Evolutionary conservation across 2,329 filamentous ascomycete species (phyloP).

Genomic region (Pseudogymnoascus sp.): DNA sequence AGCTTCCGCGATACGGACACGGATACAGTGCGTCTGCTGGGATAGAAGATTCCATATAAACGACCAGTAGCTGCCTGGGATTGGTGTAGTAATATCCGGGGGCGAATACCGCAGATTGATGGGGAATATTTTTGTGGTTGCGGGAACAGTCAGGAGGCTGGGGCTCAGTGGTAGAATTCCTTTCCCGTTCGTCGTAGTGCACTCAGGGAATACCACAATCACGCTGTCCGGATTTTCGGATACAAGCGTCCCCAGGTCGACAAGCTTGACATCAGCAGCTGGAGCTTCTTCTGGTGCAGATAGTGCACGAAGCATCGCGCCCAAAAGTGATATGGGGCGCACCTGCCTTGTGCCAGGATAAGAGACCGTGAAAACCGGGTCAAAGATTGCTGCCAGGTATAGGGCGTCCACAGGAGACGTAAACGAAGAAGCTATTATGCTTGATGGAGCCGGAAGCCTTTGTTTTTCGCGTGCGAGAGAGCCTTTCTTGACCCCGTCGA

Average conservation of each 20-base stretch:
- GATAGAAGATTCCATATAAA: slow-evolving; percentile 86
- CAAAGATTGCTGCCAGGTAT: slow-evolving; percentile 92
- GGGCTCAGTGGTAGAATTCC: slow-evolving; percentile 80
- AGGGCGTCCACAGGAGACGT: slow-evolving; percentile 89
- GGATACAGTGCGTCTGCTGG: slow-evolving; percentile 78
- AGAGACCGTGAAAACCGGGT: slow-evolving; percentile 84
- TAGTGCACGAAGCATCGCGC: slow-evolving; percentile 68
- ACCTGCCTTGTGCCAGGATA: slow-evolving; percentile 70
- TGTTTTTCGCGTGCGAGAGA: slow-evolving; percentile 66
- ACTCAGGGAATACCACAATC: slow-evolving; percentile 86
- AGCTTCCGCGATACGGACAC: slow-evolving; percentile 79
- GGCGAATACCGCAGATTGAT: slow-evolving; percentile 85
- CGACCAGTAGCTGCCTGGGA: slow-evolving; percentile 62
- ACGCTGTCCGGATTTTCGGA: slow-evolving; percentile 63
- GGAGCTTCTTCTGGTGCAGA: slow-evolving; percentile 45
- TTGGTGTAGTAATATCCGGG: slow-evolving; percentile 80
- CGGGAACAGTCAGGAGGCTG: slow-evolving; percentile 59
- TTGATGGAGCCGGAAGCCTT: slow-evolving; percentile 69
- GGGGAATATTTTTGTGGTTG: slow-evolving; percentile 73
- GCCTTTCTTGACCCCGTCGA: slow-evolving; percentile 92
- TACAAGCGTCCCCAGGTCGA: slow-evolving; percentile 56
- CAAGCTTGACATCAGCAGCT: slow-evolving; percentile 41
- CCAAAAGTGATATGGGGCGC: slow-evolving; percentile 65
- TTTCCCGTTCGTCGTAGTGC: slow-evolving; percentile 86
- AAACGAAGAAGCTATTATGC: slow-evolving; percentile 82